phyloP scores from a whole-genome alignment of 345 rosid species.

The Syzygium aqueum region DNA sequence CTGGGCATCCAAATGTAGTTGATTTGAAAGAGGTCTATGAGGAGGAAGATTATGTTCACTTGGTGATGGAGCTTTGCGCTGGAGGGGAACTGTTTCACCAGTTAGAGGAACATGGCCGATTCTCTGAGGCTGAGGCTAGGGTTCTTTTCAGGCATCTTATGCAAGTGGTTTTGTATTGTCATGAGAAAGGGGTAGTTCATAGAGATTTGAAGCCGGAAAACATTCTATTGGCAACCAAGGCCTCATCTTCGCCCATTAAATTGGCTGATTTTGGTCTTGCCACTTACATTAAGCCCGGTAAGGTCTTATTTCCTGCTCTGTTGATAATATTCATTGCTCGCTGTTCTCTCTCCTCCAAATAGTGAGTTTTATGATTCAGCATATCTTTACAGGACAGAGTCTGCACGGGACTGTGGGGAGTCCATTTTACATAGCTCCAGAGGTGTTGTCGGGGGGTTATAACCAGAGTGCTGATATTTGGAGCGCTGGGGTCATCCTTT shows the following conservation, averaged over 20 bases:
- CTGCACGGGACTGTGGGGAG: constrained; percentile 64
- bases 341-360: neutral
- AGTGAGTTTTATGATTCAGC: neutral
- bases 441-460: constrained; percentile 56
- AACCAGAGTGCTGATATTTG: constrained; percentile 66
- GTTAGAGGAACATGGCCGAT: constrained; percentile 48
- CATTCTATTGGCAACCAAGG: constrained; percentile 47
- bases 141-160: constrained; percentile 51
- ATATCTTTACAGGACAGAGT: constrained; percentile 34
- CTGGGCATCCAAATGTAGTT: constrained; percentile 68
- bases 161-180: constrained; percentile 55
- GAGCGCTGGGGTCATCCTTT: constrained; percentile 73
- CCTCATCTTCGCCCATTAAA: constrained; percentile 51
- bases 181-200: constrained; percentile 57
- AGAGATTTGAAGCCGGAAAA: constrained; percentile 69
- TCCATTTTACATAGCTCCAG: constrained; percentile 74
- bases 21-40: constrained; percentile 65
- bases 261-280: constrained; percentile 75
- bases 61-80: constrained; percentile 73
- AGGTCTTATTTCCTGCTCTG: neutral
- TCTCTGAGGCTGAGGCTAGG: constrained; percentile 45
- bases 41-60: constrained; percentile 49
- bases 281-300: constrained; percentile 52
- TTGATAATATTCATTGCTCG: neutral
- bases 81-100: constrained; percentile 64